Base-by-base conservation (phyloP, 768 basidiomycete species). In the Thelephora ganbajun region DNA sequence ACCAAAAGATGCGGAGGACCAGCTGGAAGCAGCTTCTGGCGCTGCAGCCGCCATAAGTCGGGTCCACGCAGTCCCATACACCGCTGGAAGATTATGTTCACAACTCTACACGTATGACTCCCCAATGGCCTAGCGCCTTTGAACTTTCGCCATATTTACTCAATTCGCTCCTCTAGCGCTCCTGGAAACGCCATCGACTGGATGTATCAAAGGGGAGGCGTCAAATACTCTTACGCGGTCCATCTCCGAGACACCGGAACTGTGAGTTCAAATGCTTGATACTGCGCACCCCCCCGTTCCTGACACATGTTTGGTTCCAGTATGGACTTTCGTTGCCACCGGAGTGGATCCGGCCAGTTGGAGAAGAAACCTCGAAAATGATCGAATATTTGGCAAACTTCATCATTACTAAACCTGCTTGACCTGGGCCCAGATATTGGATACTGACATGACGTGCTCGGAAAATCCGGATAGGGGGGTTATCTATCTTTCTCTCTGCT, bases 251-350 rank as follows among this genome's bases (percentile, higher is more conserved):
- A 83, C 63, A 79, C 78, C 0, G 83, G 83, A 9, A 80, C 80
- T 2, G 79, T 81, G 50, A 57, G 79, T 67, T 2, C 23, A 37
- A 30, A 33, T 46, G 33, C 14, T 34, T 16, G 43, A 1, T 33
- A 34, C 30, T 44, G 14, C 51, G 30, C 41, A 18, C 26, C 12
- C 46, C 45, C 22, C 33, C 11, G 18, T 11, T 13, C 4, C 12
- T 22, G 33, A 33, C 37, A 41, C 5, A 30, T 46, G n/a, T 18
- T 39, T 23, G 19, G 19, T 7, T 30, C 22, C 53, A 84, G 83
- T 86, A 83, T 55, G 86, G 86, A 3, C 90, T 87, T 65, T 63
- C 81, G 6, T 65, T 90, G 2, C 88, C 88, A 0, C 64, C 77
- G 0, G 64, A 66, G 44, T 78, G 76, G 74, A 89, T 92, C 52